phyloP scores from a whole-genome alignment of 805 yeast species.

The Candida palmyrensis region DNA sequence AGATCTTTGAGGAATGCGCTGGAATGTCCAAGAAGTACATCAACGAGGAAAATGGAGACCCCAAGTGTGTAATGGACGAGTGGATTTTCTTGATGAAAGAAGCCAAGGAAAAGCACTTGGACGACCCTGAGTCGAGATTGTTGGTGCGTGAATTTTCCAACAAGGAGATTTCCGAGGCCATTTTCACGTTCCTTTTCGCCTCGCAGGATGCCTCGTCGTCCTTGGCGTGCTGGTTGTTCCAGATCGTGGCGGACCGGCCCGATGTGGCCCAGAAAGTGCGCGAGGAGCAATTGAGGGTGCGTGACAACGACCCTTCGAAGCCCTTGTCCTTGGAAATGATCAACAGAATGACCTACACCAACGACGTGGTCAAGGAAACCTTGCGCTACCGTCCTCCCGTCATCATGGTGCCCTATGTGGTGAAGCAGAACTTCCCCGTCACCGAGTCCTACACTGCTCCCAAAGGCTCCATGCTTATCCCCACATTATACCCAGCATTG shows the following conservation, averaged over 20 bases:
- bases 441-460: conserved; percentile 85
- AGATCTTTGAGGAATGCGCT: conserved; percentile 84
- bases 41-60: conserved; percentile 62
- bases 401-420: conserved; percentile 95
- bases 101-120: conserved; percentile 50
- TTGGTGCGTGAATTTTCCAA: conserved; percentile 79
- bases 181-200: conserved; percentile 94
- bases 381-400: conserved; percentile 97
- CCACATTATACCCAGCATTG: conserved; percentile 90
- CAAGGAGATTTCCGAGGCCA: conserved; percentile 91
- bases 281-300: conserved; percentile 82
- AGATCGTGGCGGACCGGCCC: conserved; percentile 91
- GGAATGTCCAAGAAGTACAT: conserved; percentile 79
- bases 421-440: conserved; percentile 79
- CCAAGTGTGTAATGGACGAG: conserved; percentile 90
- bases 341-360: conserved; percentile 82
- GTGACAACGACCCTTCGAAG: conserved; percentile 66
- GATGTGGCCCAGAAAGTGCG: conserved; percentile 83
- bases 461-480: conserved; percentile 95
- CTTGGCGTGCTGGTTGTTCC: conserved; percentile 97
- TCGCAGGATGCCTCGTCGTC: conserved; percentile 98
- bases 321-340: conserved; percentile 68
- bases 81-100: conserved; percentile 87
- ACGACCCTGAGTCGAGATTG: conserved; percentile 49
- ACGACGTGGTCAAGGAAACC: conserved; percentile 86